phyloP scores from a whole-genome alignment of 805 yeast species.

The Ogataea ramenticola region DNA sequence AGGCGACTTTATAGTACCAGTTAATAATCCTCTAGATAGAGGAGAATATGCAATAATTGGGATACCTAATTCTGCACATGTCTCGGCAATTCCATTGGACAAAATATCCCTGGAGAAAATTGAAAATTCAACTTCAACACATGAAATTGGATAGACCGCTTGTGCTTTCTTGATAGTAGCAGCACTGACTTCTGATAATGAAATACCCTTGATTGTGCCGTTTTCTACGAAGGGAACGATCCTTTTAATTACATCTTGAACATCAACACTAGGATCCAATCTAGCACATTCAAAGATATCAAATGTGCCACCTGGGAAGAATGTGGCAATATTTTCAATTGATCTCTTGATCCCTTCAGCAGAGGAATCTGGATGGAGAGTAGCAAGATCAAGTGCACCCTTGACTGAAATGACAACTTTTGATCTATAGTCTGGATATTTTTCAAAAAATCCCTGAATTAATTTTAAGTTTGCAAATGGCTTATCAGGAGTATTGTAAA shows the following conservation, averaged over 20 bases:
- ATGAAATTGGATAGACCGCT: constrained; percentile 48
- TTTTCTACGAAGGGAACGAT: constrained; percentile 51
- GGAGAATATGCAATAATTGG: constrained; percentile 82
- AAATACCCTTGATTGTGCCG: constrained; percentile 63
- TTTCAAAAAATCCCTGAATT: constrained; percentile 49
- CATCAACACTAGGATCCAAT: constrained; percentile 47
- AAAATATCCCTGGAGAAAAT: constrained; percentile 58
- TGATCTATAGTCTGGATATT: constrained; percentile 47
- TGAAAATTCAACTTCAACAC: constrained; percentile 77
- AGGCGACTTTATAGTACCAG: constrained; percentile 47
- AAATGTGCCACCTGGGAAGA: constrained; percentile 31
- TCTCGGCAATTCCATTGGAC: constrained; percentile 54
- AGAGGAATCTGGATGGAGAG: constrained; percentile 41
- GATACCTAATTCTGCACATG: constrained; percentile 48
- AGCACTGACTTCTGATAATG: constrained; percentile 67
- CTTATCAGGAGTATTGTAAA: constrained; percentile 47
- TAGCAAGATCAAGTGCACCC: constrained; percentile 41
- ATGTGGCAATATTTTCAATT: constrained; percentile 36
- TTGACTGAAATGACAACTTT: constrained; percentile 60
- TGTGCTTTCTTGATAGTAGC: constrained; percentile 54
- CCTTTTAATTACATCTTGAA: constrained; percentile 51
- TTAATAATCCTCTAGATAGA: constrained; percentile 68
- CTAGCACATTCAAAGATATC: constrained; percentile 72
- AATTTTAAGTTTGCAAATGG: constrained; percentile 43
- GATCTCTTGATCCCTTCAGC: constrained; percentile 39